Evolutionary conservation across 192 early-diverging fungal species (phyloP).

Genomic region (Backusella macrospora): DNA sequence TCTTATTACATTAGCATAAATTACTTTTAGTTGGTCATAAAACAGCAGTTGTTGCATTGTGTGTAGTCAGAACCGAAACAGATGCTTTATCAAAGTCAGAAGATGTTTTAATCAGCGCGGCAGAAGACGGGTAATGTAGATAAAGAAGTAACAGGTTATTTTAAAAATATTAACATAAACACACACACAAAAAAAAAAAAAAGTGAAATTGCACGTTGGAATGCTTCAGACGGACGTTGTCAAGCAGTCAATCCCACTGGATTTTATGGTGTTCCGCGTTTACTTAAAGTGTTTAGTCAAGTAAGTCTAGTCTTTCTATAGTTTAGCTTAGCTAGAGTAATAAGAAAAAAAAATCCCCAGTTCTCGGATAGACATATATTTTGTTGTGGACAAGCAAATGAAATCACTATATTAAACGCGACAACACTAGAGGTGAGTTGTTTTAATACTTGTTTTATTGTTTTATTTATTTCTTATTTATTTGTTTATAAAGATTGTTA

Average conservation of each 20-base stretch:
- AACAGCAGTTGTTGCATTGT: conserved; percentile 48
- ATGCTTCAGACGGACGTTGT: conserved; percentile 55
- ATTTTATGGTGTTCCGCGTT: conserved; percentile 51
- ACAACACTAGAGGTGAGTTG: conserved; percentile 47
- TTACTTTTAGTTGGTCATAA: conserved; percentile 55
- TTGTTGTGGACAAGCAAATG: conserved; percentile 55
- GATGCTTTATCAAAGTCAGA: conserved; percentile 45
- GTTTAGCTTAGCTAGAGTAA: neutral
- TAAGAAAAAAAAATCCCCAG: neutral
- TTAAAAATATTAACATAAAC: too few species aligned
- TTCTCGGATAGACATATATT: conserved; percentile 50
- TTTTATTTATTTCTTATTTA: neutral
- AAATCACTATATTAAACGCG: conserved; percentile 54
- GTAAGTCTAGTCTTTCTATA: neutral
- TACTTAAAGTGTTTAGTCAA: conserved; percentile 47
- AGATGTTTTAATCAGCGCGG: conserved; percentile 56
- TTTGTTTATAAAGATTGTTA: conserved; percentile 41
- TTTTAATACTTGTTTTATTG: neutral
- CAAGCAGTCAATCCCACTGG: conserved; percentile 44
- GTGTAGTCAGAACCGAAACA: conserved; percentile 42
- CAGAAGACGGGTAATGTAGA: conserved; percentile 54
- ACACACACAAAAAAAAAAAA: neutral
- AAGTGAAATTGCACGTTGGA: conserved; percentile 56
- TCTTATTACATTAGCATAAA: conserved; percentile 29
- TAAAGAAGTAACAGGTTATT: neutral